These are phyloP conservation scores for Pyrus betulifolia DNA, from an alignment of 306 rosid genomes.

Conservation along the genomic window DNA sequence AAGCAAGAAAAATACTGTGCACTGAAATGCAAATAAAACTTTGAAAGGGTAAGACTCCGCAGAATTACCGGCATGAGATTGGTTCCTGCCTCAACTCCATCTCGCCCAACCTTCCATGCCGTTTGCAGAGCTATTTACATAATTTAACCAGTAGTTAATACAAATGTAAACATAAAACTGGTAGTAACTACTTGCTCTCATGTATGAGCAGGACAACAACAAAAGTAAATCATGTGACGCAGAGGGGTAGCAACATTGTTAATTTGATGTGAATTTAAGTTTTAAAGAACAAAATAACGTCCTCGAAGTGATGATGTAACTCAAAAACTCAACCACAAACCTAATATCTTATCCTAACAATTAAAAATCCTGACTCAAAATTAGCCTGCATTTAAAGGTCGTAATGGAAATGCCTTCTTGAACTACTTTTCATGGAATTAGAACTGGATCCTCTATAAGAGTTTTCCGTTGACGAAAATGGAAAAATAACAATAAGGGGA, in stretches of 20 bases:
- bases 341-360: background rate
- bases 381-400: background rate
- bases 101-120: slow-evolving; percentile 66
- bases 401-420: background rate
- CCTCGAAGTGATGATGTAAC: background rate
- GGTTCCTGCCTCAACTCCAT: slow-evolving; percentile 79
- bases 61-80: slow-evolving; percentile 39
- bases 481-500: background rate
- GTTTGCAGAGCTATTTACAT: slow-evolving; percentile 47
- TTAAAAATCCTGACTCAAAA: background rate
- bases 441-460: background rate
- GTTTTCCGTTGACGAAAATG: background rate
- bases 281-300: background rate
- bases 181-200: background rate
- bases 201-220: background rate
- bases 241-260: background rate
- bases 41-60: background rate
- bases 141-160: slow-evolving; percentile 6
- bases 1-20: background rate
- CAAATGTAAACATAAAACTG: background rate
- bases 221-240: background rate
- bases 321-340: background rate
- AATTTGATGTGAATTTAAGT: background rate
- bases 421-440: background rate
- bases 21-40: background rate